Evolutionary conservation across 495 filamentous ascomycete genomes (phyloP).

Genomic region (Aspergillus campestris): DNA sequence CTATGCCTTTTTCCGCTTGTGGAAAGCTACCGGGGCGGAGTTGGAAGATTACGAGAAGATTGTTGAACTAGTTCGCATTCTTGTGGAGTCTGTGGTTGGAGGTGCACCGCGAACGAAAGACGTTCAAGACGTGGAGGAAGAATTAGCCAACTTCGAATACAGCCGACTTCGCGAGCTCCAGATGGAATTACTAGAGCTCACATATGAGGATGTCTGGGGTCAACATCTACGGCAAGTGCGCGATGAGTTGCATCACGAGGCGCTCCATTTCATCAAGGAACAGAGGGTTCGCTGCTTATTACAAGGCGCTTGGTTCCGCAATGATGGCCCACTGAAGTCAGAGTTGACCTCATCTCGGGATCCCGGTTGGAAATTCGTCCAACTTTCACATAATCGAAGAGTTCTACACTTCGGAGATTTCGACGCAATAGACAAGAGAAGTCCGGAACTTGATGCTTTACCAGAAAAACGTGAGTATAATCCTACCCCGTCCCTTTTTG

Average conservation of each 20-base stretch:
- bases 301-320: constrained; percentile 83
- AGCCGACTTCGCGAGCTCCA: constrained; percentile 73
- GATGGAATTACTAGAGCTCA: constrained; percentile 85
- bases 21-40: constrained; percentile 81
- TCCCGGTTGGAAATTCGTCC: constrained; percentile 66
- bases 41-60: constrained; percentile 86
- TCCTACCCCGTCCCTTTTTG: neutral
- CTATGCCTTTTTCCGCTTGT: constrained; percentile 85
- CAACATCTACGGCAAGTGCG: constrained; percentile 82
- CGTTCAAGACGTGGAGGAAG: constrained; percentile 80
- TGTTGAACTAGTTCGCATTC: constrained; percentile 77
- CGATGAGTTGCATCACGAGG: constrained; percentile 88
- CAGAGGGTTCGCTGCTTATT: constrained; percentile 90
- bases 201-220: constrained; percentile 92
- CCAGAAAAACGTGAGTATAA: constrained; percentile 57
- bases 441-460: constrained; percentile 67
- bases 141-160: constrained; percentile 75
- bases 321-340: constrained; percentile 31
- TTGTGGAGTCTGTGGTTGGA: constrained; percentile 88
- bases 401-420: constrained; percentile 93
- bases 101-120: constrained; percentile 76
- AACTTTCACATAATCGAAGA: constrained; percentile 83
- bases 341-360: constrained; percentile 33
- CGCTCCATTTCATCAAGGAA: constrained; percentile 91
- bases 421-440: constrained; percentile 48